A percentile compares a stretch with the other conserved stretches of the same genome.
Evolutionary conservation across 257 asterid species (phyloP).

Genomic region (Galeopsis tetrahit): DNA sequence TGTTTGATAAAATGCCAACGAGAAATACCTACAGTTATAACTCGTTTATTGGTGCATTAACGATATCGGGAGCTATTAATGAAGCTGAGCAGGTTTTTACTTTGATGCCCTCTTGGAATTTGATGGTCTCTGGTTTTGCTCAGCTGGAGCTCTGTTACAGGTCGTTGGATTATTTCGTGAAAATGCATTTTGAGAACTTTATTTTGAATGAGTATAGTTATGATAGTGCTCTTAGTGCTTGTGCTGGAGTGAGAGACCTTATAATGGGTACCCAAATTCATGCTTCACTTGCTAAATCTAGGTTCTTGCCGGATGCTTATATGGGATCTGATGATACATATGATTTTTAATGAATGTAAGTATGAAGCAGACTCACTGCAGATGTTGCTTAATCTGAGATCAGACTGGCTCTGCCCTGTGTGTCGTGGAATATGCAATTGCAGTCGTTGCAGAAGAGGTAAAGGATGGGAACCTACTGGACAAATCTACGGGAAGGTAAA

Average conservation of each 20-base stretch:
- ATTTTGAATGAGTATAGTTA: constrained; percentile 55
- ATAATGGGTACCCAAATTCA: constrained; percentile 53
- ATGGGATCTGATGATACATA: constrained; percentile 68
- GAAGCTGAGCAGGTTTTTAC: constrained; percentile 52
- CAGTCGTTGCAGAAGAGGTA: too few relatives aligned
- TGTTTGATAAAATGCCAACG: constrained; percentile 50
- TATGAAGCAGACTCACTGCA: too few relatives aligned
- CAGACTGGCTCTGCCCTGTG: too few relatives aligned
- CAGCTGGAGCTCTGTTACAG: constrained; percentile 48
- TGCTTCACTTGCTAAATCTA: constrained; percentile 53
- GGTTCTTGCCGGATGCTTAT: constrained; percentile 45
- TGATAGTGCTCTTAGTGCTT: constrained; percentile 66
- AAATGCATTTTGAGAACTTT: constrained; percentile 53
- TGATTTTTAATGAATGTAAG: too few relatives aligned
- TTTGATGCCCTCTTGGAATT: constrained; percentile 57
- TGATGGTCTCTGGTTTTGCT: constrained; percentile 63
- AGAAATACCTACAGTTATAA: constrained; percentile 51
- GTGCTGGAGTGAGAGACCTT: constrained; percentile 53
- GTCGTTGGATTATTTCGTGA: constrained; percentile 52
- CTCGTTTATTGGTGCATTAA: constrained; percentile 49
- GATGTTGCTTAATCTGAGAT: too few relatives aligned
- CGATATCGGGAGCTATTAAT: constrained; percentile 39
- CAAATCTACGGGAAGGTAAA: too few relatives aligned
- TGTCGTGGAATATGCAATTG: too few relatives aligned
- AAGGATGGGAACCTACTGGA: too few relatives aligned